Evolutionary conservation across 2,329 filamentous ascomycete species (phyloP).

Genomic region (Penicillium sp.): DNA sequence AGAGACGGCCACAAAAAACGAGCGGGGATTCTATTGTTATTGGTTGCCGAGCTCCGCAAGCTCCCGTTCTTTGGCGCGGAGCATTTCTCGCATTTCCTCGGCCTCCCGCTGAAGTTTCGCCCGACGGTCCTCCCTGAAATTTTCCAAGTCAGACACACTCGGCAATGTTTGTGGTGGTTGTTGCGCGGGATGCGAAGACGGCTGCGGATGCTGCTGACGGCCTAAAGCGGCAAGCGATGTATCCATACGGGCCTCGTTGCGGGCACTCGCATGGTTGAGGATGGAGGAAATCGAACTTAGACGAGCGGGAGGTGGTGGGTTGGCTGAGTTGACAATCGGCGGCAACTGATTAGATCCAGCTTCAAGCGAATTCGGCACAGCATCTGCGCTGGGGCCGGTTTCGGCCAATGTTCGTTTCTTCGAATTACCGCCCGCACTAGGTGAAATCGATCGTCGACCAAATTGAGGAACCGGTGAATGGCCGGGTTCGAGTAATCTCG

Average conservation of each 20-base stretch:
- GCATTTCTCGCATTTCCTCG: slow-evolving; percentile 73
- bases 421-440: slow-evolving; percentile 34
- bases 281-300: slow-evolving; percentile 78
- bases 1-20: slow-evolving; percentile 8
- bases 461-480: slow-evolving; percentile 37
- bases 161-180: slow-evolving; percentile 33
- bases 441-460: slow-evolving; percentile 39
- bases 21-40: slow-evolving; percentile 12
- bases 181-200: slow-evolving; percentile 27
- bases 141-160: slow-evolving; percentile 53
- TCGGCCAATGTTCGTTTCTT: slow-evolving; percentile 46
- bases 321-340: slow-evolving; percentile 43
- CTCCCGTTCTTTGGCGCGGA: slow-evolving; percentile 76
- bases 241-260: slow-evolving; percentile 48
- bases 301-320: slow-evolving; percentile 57
- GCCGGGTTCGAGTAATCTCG: slow-evolving; percentile 37
- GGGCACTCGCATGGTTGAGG: slow-evolving; percentile 61
- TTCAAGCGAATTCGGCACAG: slow-evolving; percentile 36
- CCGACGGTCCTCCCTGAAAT: slow-evolving; percentile 64
- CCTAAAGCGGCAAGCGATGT: slow-evolving; percentile 41
- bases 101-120: slow-evolving; percentile 73
- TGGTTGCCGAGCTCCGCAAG: slow-evolving; percentile 59
- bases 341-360: slow-evolving; percentile 44
- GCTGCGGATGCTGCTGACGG: slow-evolving; percentile 34
- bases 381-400: slow-evolving; percentile 33